Evolutionary conservation across 176 grass and related monocot genomes (phyloP).

Genomic region (Themeda triandra): DNA sequence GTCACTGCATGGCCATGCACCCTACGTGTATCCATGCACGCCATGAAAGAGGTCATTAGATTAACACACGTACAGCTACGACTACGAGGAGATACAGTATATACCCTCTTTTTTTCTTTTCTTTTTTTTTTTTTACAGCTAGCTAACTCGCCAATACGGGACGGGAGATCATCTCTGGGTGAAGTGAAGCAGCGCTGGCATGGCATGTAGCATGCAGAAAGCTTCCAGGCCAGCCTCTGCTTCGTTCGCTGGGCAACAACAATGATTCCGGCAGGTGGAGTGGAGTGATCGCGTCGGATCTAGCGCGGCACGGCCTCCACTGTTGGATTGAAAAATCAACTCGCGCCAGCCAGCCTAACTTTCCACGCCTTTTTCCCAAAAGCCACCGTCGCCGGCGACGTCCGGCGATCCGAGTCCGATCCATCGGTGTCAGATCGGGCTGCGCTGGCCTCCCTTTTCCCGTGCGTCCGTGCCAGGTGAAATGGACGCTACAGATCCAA

Average conservation of each 20-base stretch:
- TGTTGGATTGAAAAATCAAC: too few relatives aligned
- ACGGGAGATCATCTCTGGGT: too few relatives aligned
- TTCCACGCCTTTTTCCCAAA: conserved; percentile 10
- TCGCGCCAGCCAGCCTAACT: background rate
- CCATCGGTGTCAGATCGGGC: too few relatives aligned
- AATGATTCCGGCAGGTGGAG: conserved; percentile 36
- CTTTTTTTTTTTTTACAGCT: too few relatives aligned
- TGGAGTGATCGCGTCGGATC: background rate
- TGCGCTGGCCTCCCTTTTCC: background rate
- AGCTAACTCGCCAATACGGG: too few relatives aligned
- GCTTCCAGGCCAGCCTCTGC: background rate
- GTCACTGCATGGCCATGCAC: background rate
- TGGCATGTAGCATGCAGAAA: background rate
- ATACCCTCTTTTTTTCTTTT: too few relatives aligned
- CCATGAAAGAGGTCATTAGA: background rate
- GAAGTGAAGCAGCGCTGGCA: too few relatives aligned
- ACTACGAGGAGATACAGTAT: background rate
- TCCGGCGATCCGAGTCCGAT: too few relatives aligned
- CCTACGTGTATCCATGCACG: background rate
- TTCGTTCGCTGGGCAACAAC: background rate
- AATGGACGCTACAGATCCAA: too few relatives aligned
- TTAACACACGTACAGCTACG: background rate
- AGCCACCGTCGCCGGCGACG: background rate
- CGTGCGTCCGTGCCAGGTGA: too few relatives aligned
- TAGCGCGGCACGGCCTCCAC: background rate